Evolutionary conservation across 2,329 filamentous ascomycete genomes (phyloP).

Genomic region (Pseudogymnoascus sp.): DNA sequence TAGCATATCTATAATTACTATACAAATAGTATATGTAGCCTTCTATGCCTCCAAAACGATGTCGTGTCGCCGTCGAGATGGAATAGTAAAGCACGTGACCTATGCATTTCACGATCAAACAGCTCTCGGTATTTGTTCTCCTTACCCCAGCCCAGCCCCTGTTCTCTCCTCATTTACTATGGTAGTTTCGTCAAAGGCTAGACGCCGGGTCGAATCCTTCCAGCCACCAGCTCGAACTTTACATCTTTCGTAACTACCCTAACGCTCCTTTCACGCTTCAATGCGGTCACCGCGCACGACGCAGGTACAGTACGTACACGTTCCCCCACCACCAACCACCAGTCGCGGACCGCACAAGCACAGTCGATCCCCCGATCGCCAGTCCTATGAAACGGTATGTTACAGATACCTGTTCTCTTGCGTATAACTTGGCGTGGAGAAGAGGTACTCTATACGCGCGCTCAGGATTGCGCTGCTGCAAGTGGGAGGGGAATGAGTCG

Average conservation of each 20-base stretch:
- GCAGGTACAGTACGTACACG: not conserved
- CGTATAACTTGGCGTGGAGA: constrained; percentile 39
- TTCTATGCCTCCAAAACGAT: too few species aligned
- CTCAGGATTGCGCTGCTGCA: constrained; percentile 51
- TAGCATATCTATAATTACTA: too few species aligned
- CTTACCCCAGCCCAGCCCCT: not conserved
- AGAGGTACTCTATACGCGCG: constrained; percentile 36
- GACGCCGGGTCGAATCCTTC: not conserved
- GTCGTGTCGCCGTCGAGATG: too few species aligned
- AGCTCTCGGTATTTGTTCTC: not conserved
- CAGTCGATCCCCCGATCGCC: not conserved
- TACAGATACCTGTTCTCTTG: constrained; percentile 30
- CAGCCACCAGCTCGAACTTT: not conserved
- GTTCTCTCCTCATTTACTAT: not conserved
- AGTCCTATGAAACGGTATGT: not conserved
- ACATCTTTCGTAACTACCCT: not conserved
- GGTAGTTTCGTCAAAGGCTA: not conserved
- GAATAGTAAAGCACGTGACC: not conserved
- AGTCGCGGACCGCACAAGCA: not conserved
- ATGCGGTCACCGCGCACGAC: not conserved
- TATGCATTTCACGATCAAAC: not conserved
- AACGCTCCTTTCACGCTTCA: not conserved
- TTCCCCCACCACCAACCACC: not conserved
- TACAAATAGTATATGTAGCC: too few species aligned
- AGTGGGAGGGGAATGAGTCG: constrained; percentile 53